These are phyloP conservation scores for Chaetomium sp. DNA, from an alignment of 2,329 filamentous ascomycete species.

Conservation along the genomic window DNA sequence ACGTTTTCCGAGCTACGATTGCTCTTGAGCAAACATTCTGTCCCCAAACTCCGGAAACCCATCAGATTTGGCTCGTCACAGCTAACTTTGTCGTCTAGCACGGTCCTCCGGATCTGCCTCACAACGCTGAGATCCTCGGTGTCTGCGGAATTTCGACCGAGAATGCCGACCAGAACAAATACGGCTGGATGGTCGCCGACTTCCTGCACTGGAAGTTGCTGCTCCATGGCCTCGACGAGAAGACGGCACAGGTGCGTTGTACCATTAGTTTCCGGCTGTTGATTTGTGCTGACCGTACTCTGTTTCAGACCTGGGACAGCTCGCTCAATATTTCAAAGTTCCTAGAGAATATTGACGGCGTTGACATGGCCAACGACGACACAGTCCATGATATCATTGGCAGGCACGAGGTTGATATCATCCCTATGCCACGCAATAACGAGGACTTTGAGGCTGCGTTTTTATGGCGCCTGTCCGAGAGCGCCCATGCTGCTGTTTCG, in stretches of 20 bases:
- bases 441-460: constrained; percentile 5
- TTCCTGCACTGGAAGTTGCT: constrained; percentile 32
- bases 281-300: background rate
- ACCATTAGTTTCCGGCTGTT: background rate
- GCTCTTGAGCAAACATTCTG: background rate
- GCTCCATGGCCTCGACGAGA: constrained; percentile 22
- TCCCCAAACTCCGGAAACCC: background rate
- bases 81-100: constrained; percentile 16
- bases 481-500: constrained; percentile 20
- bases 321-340: constrained; percentile 23
- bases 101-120: constrained; percentile 30
- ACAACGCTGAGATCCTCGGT: constrained; percentile 27
- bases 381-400: background rate
- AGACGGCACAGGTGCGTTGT: constrained; percentile 23
- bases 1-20: background rate
- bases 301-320: constrained; percentile 27
- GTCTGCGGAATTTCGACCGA: constrained; percentile 27
- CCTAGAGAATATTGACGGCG: constrained; percentile 2
- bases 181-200: constrained; percentile 32
- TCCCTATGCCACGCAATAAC: constrained; percentile 7
- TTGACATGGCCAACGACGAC: background rate
- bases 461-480: constrained; percentile 13
- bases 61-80: background rate
- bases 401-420: constrained; percentile 12
- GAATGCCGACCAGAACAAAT: constrained; percentile 22